Percentiles rank a stretch among this genome's conserved stretches.
These are phyloP conservation scores for Lasiosphaeria miniovina DNA, from an alignment of 495 filamentous ascomycete genomes.

Conservation along the genomic window DNA sequence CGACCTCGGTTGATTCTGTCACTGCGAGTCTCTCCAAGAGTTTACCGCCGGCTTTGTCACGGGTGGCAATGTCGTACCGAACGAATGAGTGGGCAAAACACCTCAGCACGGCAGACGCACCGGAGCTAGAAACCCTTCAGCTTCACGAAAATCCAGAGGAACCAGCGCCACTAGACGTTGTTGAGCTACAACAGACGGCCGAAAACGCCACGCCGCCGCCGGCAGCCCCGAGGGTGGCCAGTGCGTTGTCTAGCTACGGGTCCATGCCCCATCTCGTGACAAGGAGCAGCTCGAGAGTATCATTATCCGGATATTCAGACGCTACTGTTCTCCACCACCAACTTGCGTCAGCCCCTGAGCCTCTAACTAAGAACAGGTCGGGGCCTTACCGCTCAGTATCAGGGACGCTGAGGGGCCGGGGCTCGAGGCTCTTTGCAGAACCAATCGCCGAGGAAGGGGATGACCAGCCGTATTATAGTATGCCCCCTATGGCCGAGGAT, in stretches of 20 bases:
- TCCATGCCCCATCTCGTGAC: constrained; percentile 12
- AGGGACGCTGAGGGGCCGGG: constrained; percentile 16
- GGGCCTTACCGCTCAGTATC: constrained; percentile 22
- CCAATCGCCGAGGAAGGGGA: constrained; percentile 40
- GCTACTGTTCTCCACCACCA: constrained; percentile 4
- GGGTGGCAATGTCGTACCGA: constrained; percentile 74
- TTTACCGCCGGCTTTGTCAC: constrained; percentile 59
- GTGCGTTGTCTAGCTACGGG: constrained; percentile 29
- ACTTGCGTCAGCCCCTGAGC: constrained; percentile 15
- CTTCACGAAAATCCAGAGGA: constrained; percentile 29
- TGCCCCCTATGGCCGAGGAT: not conserved
- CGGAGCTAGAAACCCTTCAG: constrained; percentile 63
- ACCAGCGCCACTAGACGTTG: constrained; percentile 60
- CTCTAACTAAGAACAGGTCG: constrained; percentile 9
- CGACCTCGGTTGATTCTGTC: constrained; percentile 38
- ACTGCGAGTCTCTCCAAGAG: constrained; percentile 45
- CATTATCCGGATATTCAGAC: constrained; percentile 22
- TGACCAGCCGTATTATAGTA: constrained; percentile 7
- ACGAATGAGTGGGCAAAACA: constrained; percentile 98
- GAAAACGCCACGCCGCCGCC: constrained; percentile 45
- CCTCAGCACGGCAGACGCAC: constrained; percentile 70
- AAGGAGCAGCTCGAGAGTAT: constrained; percentile 22
- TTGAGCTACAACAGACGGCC: constrained; percentile 68
- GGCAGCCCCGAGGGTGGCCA: constrained; percentile 32
- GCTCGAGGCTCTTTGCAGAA: constrained; percentile 28